Conservation (phyloP, 352 stramenopile genomes). For the Phytopythium aichiense region DNA sequence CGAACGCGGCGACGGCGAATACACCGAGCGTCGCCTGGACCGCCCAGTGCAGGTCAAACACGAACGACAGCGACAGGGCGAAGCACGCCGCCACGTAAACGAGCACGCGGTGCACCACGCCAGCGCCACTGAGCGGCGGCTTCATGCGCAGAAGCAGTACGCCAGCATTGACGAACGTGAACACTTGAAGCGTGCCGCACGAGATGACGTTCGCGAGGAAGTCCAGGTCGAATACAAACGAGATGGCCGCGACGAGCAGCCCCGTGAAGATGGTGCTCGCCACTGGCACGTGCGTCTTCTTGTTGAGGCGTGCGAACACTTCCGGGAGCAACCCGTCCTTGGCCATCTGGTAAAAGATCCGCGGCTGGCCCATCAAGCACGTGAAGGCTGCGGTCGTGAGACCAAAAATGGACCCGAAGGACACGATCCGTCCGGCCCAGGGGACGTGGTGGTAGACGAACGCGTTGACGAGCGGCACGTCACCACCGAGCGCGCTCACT, state of each 20-base stretch:
- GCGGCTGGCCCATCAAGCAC: conserved; percentile 89
- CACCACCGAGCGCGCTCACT: conserved; percentile 54
- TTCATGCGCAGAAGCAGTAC: conserved; percentile 81
- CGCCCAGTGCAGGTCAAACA: conserved; percentile 54
- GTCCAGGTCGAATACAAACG: conserved; percentile 89
- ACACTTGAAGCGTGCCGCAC: conserved; percentile 88
- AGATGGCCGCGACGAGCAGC: conserved; percentile 64
- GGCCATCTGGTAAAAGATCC: conserved; percentile 92
- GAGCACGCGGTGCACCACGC: conserved; percentile 47
- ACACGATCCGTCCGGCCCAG: conserved; percentile 83
- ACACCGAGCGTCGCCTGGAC: conserved; percentile 32
- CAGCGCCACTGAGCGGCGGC: conserved; percentile 25
- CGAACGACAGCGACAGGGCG: conserved; percentile 59
- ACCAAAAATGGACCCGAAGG: conserved; percentile 90
- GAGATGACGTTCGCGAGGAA: conserved; percentile 92
- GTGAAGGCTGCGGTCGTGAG: conserved; percentile 90
- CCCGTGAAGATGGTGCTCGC: conserved; percentile 89
- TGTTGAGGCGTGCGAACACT: conserved; percentile 58
- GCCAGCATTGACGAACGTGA: conserved; percentile 92
- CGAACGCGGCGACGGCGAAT: conserved; percentile 36
- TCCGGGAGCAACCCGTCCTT: conserved; percentile 77
- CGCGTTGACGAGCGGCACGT: conserved; percentile 83
- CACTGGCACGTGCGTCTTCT: conserved; percentile 60
- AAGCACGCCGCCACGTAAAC: conserved; percentile 61
- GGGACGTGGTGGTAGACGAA: conserved; percentile 68